Conservation (phyloP, 2,329 filamentous ascomycete species). For the Tolypocladium pustulatum region DNA sequence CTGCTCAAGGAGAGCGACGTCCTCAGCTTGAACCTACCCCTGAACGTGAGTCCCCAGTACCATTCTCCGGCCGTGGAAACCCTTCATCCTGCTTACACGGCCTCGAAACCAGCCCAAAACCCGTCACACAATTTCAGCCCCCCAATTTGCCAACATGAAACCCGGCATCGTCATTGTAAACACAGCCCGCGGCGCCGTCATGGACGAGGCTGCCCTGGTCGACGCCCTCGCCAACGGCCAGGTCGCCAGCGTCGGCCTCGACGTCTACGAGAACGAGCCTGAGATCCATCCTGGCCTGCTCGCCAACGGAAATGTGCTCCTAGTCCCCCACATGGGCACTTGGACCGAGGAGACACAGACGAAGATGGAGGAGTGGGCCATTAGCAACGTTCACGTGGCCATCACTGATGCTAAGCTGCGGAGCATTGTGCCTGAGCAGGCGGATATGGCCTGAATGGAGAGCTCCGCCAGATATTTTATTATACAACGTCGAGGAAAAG, state of each 20-base stretch:
- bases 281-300: conserved; percentile 63
- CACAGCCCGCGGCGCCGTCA: conserved; percentile 71
- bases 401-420: conserved; percentile 51
- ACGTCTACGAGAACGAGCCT: conserved; percentile 78
- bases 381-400: conserved; percentile 57
- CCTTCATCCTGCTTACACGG: not conserved
- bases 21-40: conserved; percentile 66
- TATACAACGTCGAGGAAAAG: not conserved
- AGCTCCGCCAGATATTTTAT: not conserved
- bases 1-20: conserved; percentile 62
- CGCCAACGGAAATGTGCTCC: conserved; percentile 57
- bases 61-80: not conserved
- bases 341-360: conserved; percentile 58
- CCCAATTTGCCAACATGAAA: conserved; percentile 70
- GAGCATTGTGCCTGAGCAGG: conserved; percentile 65
- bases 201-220: conserved; percentile 73
- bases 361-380: conserved; percentile 67
- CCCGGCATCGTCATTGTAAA: conserved; percentile 67
- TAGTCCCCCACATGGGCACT: conserved; percentile 81
- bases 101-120: conserved; percentile 45
- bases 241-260: conserved; percentile 62
- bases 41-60: conserved; percentile 56
- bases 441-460: conserved; percentile 12
- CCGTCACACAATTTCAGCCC: conserved; percentile 61
- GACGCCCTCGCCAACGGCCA: conserved; percentile 58